Evolutionary conservation across 345 rosid species (phyloP), one percentile per base, ranked within the genome.

Genomic region (Viola odorata): DNA sequence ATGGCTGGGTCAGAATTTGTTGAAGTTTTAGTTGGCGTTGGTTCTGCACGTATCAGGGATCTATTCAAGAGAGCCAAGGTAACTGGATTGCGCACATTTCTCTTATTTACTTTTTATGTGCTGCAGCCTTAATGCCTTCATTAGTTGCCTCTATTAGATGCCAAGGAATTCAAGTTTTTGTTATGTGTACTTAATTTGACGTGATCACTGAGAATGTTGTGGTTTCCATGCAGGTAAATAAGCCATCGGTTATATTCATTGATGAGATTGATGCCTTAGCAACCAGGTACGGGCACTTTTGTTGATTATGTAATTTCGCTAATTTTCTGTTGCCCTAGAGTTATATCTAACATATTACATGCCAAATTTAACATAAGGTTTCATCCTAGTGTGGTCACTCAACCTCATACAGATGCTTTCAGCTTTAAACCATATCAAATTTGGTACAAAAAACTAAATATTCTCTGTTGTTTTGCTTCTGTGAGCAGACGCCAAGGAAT

Each of bases 1-100:
- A 91, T 91, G 98, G 98, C 98, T 67, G 96, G 98, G 62, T 86
- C 98, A 65, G 96, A 91, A 70, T 91, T 91, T 67, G 96, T 91
- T 4, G 98, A 91, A 76, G 98, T 91, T 62, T 81, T 91, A 66
- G 98, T 91, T 63, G 98, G 98, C 61, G 98, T 91, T 58, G 98
- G 96, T 57, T 88, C 98, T 71, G 98, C 98, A 53, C 90, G 96
- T 78, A 88, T 88, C 64, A 88, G 98, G 77, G 98, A 91, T 82
- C 77, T 91, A 16, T 91, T 91, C 67, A 91, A 85, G 88, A 82
- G 98, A 77, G 98, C 98, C 61, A 86, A 91, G 96, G 98, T 91
- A 62, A 78, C 53, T 67, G 32, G 32, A 23, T 23, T 23, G 32
- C 32, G 32, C 32, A 45, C 38, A 44, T 54, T 73, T 53, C 38